A percentile compares a stretch with the other conserved stretches of the same genome.
Evolutionary conservation across 208 protist species (phyloP).

Genomic region (Trypanosoma boissoni): DNA sequence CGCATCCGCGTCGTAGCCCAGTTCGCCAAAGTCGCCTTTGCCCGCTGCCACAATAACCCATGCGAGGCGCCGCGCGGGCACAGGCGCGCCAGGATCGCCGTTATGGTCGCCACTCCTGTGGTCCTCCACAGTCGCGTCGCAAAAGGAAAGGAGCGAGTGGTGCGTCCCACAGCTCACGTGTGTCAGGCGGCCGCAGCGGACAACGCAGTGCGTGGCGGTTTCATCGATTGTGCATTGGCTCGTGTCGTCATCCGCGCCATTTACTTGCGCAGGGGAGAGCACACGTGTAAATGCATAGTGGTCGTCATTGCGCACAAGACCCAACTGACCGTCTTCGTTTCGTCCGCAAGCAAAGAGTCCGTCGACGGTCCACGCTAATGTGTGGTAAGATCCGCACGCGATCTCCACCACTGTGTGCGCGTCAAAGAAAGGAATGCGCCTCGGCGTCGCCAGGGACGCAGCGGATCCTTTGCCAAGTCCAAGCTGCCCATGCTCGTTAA

Average conservation of each 20-base stretch:
- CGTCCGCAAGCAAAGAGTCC: constrained; percentile 69
- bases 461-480: constrained; percentile 39
- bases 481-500: constrained; percentile 81
- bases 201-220: constrained; percentile 4
- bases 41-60: constrained; percentile 57
- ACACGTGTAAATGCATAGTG: constrained; percentile 29
- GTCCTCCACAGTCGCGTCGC: constrained; percentile 29
- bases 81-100: not conserved
- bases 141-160: constrained; percentile 74
- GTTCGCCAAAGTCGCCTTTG: constrained; percentile 83
- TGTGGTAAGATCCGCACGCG: constrained; percentile 41
- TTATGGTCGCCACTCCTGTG: not conserved
- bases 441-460: constrained; percentile 20
- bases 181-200: constrained; percentile 47
- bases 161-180: constrained; percentile 82
- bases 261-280: constrained; percentile 12
- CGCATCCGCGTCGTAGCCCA: constrained; percentile 70
- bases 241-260: not conserved
- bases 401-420: constrained; percentile 28
- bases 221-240: not conserved
- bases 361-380: constrained; percentile 43
- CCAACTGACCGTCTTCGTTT: constrained; percentile 85
- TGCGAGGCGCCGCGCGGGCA: constrained; percentile 29
- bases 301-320: constrained; percentile 36
- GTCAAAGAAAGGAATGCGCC: constrained; percentile 46